Percentiles rank a stretch among this genome's conserved stretches.
Evolutionary conservation across 345 rosid genomes (phyloP).

Genomic region (Iberis pinnata): DNA sequence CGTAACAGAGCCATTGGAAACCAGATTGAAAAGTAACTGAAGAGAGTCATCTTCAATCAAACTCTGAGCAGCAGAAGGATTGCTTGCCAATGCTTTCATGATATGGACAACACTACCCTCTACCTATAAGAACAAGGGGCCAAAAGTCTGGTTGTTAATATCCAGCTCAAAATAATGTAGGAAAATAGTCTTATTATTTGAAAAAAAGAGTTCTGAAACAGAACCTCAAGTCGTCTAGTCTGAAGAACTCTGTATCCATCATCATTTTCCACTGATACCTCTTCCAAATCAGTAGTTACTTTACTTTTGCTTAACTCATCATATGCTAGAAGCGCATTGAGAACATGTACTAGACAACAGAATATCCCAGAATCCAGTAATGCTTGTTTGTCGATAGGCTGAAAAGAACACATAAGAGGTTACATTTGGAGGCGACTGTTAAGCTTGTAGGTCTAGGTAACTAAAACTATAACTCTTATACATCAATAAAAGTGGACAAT

Average conservation of each 20-base stretch:
- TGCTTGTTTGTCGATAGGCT: slow-evolving; percentile 94
- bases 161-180: slow-evolving; percentile 7
- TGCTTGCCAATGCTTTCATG: slow-evolving; percentile 86
- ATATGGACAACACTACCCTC: slow-evolving; percentile 82
- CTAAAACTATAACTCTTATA: too few species aligned
- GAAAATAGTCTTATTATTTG: background rate
- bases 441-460: too few species aligned
- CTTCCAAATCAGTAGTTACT: slow-evolving; percentile 34
- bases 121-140: slow-evolving; percentile 44
- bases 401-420: slow-evolving; percentile 32
- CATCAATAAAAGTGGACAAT: too few species aligned
- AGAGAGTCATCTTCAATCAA: slow-evolving; percentile 87
- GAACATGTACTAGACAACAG: slow-evolving; percentile 84
- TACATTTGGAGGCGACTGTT: slow-evolving; percentile 5
- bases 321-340: slow-evolving; percentile 65
- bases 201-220: slow-evolving; percentile 19
- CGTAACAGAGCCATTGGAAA: slow-evolving; percentile 66
- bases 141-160: slow-evolving; percentile 1
- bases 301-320: slow-evolving; percentile 37
- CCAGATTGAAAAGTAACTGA: slow-evolving; percentile 69
- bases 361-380: slow-evolving; percentile 98
- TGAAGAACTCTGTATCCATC: slow-evolving; percentile 33
- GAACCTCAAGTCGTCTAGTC: slow-evolving; percentile 79
- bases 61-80: slow-evolving; percentile 91
- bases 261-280: slow-evolving; percentile 37